A percentile compares a stretch with the other conserved stretches of the same genome.
phyloP scores from a whole-genome alignment of 169 alveolate genomes.

The Plasmodium sp. region DNA sequence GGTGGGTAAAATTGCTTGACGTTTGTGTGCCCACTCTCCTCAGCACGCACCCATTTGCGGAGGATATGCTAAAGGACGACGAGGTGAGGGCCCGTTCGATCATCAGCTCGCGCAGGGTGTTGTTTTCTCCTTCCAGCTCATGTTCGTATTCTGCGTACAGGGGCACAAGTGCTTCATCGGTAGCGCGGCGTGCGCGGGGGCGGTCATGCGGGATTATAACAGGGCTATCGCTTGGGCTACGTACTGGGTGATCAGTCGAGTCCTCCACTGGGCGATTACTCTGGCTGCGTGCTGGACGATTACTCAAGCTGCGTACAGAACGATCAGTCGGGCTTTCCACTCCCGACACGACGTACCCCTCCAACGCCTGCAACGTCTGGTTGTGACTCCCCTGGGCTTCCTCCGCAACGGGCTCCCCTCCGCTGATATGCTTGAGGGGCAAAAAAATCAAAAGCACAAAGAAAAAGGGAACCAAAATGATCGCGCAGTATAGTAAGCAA shows the following conservation, averaged over 20 bases:
- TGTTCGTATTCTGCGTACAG: background rate
- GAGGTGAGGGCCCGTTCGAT: background rate
- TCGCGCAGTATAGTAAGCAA: slow-evolving; percentile 26
- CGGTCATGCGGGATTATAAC: background rate
- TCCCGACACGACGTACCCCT: slow-evolving; percentile 22
- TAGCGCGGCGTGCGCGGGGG: background rate
- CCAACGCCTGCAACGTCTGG: slow-evolving; percentile 19
- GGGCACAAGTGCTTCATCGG: background rate
- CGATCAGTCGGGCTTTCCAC: background rate
- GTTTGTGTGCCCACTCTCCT: background rate
- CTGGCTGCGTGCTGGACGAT: too few species aligned
- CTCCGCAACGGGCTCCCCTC: background rate
- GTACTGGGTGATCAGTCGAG: background rate
- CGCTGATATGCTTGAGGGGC: slow-evolving; percentile 21
- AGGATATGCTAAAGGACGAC: background rate
- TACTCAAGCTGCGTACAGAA: too few species aligned
- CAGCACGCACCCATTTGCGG: background rate
- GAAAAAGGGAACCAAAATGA: slow-evolving; percentile 52
- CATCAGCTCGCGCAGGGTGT: background rate
- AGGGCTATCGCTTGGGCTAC: background rate
- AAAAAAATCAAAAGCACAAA: slow-evolving; percentile 19
- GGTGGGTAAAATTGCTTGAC: background rate
- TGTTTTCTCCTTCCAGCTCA: background rate
- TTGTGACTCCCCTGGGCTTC: background rate
- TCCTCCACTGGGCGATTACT: too few species aligned